These are phyloP conservation scores for Globisporangium recalcitrans DNA, from an alignment of 352 stramenopile species.

Conservation along the genomic window DNA sequence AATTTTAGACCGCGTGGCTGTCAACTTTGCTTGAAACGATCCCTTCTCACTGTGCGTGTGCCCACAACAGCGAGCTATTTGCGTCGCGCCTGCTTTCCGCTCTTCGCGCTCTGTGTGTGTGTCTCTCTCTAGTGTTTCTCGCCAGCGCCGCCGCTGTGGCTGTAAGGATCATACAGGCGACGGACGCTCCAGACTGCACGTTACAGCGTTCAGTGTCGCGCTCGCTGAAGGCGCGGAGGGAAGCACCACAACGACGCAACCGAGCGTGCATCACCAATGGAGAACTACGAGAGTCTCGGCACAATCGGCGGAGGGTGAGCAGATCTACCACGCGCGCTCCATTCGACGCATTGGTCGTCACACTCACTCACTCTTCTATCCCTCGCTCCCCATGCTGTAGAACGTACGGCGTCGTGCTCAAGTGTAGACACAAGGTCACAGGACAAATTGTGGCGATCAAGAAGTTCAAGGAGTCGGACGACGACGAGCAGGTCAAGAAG, in stretches of 20 bases:
- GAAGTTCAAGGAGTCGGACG: constrained; percentile 88
- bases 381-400: constrained; percentile 20
- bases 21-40: background rate
- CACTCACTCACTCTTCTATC: background rate
- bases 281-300: constrained; percentile 86
- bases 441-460: constrained; percentile 89
- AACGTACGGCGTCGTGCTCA: constrained; percentile 85
- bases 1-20: background rate
- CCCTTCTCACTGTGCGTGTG: background rate
- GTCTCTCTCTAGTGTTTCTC: background rate
- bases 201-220: background rate
- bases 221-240: background rate
- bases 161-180: background rate
- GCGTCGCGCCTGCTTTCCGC: background rate
- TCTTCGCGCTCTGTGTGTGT: background rate
- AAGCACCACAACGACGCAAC: background rate
- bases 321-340: background rate
- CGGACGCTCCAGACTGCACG: background rate
- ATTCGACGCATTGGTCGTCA: background rate
- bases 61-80: background rate
- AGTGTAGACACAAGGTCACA: constrained; percentile 76
- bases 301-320: constrained; percentile 84
- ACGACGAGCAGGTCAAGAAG: constrained; percentile 89
- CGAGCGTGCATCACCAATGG: constrained; percentile 33
- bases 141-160: background rate